Conservation (phyloP, 2,329 filamentous ascomycete genomes). For the Mycosphaerella sp. region DNA sequence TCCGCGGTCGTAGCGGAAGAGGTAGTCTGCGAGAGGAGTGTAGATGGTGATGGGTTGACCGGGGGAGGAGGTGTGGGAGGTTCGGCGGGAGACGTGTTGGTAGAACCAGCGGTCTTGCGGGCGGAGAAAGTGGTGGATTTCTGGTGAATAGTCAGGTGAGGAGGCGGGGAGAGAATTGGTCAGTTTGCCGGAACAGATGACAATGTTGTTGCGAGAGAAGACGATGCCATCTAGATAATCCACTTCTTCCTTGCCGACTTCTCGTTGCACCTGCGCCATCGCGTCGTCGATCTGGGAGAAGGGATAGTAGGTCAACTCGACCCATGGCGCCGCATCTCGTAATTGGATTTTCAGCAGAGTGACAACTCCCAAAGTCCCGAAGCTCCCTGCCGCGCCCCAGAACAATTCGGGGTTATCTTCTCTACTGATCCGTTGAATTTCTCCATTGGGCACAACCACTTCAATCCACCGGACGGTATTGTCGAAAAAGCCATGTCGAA, state of each 20-base stretch:
- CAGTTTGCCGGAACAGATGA: slow-evolving; percentile 39
- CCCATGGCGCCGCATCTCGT: slow-evolving; percentile 43
- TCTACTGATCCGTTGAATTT: slow-evolving; percentile 36
- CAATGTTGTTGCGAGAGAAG: slow-evolving; percentile 39
- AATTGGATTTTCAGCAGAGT: slow-evolving; percentile 50
- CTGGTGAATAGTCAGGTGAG: slow-evolving; percentile 27
- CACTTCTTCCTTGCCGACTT: slow-evolving; percentile 34
- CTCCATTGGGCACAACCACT: slow-evolving; percentile 57
- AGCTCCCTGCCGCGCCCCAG: slow-evolving; percentile 56
- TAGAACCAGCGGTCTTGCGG: slow-evolving; percentile 67
- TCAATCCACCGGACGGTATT: slow-evolving; percentile 56
- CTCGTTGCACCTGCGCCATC: slow-evolving; percentile 35
- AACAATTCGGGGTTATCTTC: slow-evolving; percentile 55
- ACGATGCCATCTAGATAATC: slow-evolving; percentile 60
- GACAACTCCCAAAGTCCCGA: slow-evolving; percentile 61
- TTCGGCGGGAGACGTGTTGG: slow-evolving; percentile 51
- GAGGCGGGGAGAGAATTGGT: slow-evolving; percentile 16
- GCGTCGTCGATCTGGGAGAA: slow-evolving; percentile 39
- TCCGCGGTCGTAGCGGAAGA: slow-evolving; percentile 58
- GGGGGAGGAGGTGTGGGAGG: slow-evolving; percentile 1
- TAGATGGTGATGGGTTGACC: slow-evolving; percentile 13
- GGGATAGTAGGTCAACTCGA: slow-evolving; percentile 45
- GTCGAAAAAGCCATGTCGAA: slow-evolving; percentile 61
- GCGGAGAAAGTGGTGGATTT: slow-evolving; percentile 47
- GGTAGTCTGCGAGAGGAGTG: slow-evolving; percentile 47